Evolutionary conservation across 352 stramenopile species (phyloP).

Genomic region (Phytophthora quininea): DNA sequence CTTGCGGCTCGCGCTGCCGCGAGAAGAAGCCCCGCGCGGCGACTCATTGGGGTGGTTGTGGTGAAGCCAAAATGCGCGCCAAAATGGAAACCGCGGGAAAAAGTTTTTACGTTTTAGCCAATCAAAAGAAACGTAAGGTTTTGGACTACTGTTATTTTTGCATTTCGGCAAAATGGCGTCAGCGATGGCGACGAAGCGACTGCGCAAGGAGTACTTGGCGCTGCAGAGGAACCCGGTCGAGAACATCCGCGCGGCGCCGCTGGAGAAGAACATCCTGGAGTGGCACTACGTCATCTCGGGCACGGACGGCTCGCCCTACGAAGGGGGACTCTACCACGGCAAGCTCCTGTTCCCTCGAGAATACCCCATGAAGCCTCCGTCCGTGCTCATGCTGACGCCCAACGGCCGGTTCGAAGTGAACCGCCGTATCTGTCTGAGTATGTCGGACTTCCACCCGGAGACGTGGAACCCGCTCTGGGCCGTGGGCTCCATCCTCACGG

Average conservation of each 20-base stretch:
- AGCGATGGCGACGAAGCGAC: conserved; percentile 86
- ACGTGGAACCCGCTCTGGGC: conserved; percentile 98
- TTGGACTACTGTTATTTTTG: neutral
- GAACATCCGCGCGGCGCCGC: conserved; percentile 90
- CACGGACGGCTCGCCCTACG: conserved; percentile 78
- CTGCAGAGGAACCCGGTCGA: conserved; percentile 91
- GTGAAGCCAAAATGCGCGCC: conserved; percentile 11
- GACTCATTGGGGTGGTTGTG: conserved; percentile 71
- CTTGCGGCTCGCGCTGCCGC: conserved; percentile 48
- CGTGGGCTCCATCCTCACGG: conserved; percentile 95
- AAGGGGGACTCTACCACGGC: conserved; percentile 92
- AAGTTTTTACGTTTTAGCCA: neutral
- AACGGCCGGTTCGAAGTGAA: conserved; percentile 96
- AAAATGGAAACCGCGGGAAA: conserved; percentile 21
- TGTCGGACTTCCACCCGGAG: conserved; percentile 96
- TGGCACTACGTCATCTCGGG: conserved; percentile 95
- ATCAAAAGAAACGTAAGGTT: conserved; percentile 9
- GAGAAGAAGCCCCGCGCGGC: conserved; percentile 42
- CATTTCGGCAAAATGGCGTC: conserved; percentile 69
- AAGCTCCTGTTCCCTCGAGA: conserved; percentile 93
- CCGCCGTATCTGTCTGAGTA: conserved; percentile 93
- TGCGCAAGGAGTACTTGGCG: conserved; percentile 93
- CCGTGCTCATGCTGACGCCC: conserved; percentile 94
- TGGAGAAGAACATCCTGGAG: conserved; percentile 95
- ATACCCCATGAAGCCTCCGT: conserved; percentile 96